A percentile compares a stretch with the other conserved stretches of the same genome.
phyloP scores from a whole-genome alignment of 2,329 filamentous ascomycete species.

The Salinomyces thailandicus region DNA sequence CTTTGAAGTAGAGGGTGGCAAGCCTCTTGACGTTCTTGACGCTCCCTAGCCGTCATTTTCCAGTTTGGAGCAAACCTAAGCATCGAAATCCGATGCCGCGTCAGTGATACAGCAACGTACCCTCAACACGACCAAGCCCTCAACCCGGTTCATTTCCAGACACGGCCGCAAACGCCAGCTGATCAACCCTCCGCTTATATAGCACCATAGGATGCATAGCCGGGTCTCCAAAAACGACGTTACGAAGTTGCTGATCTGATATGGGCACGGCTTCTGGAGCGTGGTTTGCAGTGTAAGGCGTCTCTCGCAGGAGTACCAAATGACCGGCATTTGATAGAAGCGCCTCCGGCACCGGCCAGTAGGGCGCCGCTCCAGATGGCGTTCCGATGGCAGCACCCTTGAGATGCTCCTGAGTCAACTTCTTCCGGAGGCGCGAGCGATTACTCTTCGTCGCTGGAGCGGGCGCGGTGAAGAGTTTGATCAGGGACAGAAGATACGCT shows the following conservation, averaged over 20 bases:
- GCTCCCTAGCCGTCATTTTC: no score
- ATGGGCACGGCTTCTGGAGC: slow-evolving; percentile 58
- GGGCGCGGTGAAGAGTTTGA: slow-evolving; percentile 58
- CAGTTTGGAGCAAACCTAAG: no score
- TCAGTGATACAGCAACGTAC: slow-evolving; percentile 7
- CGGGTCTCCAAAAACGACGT: slow-evolving; percentile 71
- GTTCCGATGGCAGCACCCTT: slow-evolving; percentile 3
- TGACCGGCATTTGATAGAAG: slow-evolving; percentile 61
- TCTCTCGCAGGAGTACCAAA: slow-evolving; percentile 52
- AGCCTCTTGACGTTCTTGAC: no score
- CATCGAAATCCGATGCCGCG: slow-evolving; percentile 1
- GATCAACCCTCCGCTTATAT: slow-evolving; percentile 62
- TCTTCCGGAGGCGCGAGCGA: slow-evolving; percentile 7
- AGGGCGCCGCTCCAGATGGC: slow-evolving; percentile 11
- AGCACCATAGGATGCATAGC: slow-evolving; percentile 70
- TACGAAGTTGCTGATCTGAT: slow-evolving; percentile 56
- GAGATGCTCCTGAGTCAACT: slow-evolving; percentile 7
- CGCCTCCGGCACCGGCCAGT: slow-evolving; percentile 56
- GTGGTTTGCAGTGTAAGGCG: slow-evolving; percentile 32
- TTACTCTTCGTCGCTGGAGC: slow-evolving; percentile 2
- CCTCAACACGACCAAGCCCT: background rate
- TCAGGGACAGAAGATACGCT: slow-evolving; percentile 59
- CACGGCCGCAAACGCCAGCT: slow-evolving; percentile 58
- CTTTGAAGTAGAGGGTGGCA: no score
- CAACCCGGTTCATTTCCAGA: slow-evolving; percentile 32